Conservation (phyloP, 306 rosid genomes). For the Ceratonia siliqua region DNA sequence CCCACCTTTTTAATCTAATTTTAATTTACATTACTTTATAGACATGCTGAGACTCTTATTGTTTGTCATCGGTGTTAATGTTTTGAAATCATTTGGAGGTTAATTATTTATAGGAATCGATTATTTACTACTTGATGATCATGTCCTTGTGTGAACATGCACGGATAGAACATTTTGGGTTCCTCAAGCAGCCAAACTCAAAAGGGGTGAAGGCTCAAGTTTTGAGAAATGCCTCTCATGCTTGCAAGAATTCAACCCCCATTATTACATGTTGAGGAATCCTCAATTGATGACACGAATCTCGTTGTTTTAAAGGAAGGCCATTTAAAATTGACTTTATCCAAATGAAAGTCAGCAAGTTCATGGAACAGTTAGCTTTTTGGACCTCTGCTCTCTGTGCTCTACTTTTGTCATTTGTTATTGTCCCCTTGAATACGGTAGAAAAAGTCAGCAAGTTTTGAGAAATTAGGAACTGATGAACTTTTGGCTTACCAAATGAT, state of each 20-base stretch:
- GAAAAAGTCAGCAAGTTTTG: too few relatives aligned
- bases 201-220: background rate
- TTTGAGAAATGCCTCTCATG: background rate
- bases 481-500: too few relatives aligned
- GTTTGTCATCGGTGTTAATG: background rate
- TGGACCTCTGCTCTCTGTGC: slow-evolving; percentile 4
- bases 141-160: slow-evolving; percentile 8
- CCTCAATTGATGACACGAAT: slow-evolving; percentile 22
- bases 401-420: slow-evolving; percentile 32
- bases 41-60: slow-evolving; percentile 9
- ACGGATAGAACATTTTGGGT: too few relatives aligned
- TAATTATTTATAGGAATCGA: slow-evolving; percentile 6
- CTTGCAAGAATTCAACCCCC: slow-evolving; percentile 5
- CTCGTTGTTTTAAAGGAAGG: background rate
- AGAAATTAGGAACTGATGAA: too few relatives aligned
- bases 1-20: background rate
- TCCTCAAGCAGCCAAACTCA: background rate
- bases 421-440: too few relatives aligned
- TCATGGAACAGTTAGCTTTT: slow-evolving; percentile 13
- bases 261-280: slow-evolving; percentile 8
- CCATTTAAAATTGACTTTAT: slow-evolving; percentile 23
- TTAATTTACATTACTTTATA: slow-evolving; percentile 27
- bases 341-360: slow-evolving; percentile 27
- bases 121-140: slow-evolving; percentile 1
- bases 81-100: slow-evolving; percentile 13